phyloP scores from a whole-genome alignment of 1,139 yeast genomes.

The Tardiomyces blankii region DNA sequence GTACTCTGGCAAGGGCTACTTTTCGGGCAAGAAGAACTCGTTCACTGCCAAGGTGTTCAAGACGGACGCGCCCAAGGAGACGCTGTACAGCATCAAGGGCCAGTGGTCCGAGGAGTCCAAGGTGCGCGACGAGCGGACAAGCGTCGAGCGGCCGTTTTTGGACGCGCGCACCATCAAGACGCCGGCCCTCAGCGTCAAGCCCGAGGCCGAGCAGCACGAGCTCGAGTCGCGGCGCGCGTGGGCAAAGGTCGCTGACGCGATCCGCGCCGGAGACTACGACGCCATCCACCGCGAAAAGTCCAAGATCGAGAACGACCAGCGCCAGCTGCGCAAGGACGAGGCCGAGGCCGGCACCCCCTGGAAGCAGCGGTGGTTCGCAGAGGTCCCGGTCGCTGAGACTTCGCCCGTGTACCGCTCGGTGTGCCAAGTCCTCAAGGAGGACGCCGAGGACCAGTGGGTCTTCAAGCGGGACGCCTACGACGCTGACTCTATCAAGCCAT shows the following conservation, averaged over 20 bases:
- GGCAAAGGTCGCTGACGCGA: constrained; percentile 82
- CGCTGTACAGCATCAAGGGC: constrained; percentile 70
- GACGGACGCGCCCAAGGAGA: constrained; percentile 44
- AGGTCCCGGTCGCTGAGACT: not conserved
- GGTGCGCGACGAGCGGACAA: constrained; percentile 27
- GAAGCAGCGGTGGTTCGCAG: constrained; percentile 76
- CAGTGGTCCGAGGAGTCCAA: constrained; percentile 82
- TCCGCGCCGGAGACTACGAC: constrained; percentile 61
- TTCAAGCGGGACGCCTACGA: not conserved
- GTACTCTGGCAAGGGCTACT: constrained; percentile 87
- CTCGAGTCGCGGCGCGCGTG: constrained; percentile 81
- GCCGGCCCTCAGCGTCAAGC: constrained; percentile 58
- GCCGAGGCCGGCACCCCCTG: constrained; percentile 48
- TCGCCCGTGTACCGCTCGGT: not conserved
- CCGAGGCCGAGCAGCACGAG: constrained; percentile 60
- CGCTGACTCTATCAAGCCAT: not conserved
- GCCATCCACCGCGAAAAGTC: constrained; percentile 64
- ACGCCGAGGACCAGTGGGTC: not conserved
- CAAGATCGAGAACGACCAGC: constrained; percentile 68
- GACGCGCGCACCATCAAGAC: constrained; percentile 49
- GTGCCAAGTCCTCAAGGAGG: not conserved
- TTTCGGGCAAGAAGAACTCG: constrained; percentile 89
- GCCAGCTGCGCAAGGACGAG: constrained; percentile 69
- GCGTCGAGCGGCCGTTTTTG: constrained; percentile 46
- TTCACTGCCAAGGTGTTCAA: constrained; percentile 75